A percentile compares a stretch with the other conserved stretches of the same genome.
Evolutionary conservation across 1,284 basidiomycete genomes (phyloP).

Genomic region (Acaromyces ingoldii): DNA sequence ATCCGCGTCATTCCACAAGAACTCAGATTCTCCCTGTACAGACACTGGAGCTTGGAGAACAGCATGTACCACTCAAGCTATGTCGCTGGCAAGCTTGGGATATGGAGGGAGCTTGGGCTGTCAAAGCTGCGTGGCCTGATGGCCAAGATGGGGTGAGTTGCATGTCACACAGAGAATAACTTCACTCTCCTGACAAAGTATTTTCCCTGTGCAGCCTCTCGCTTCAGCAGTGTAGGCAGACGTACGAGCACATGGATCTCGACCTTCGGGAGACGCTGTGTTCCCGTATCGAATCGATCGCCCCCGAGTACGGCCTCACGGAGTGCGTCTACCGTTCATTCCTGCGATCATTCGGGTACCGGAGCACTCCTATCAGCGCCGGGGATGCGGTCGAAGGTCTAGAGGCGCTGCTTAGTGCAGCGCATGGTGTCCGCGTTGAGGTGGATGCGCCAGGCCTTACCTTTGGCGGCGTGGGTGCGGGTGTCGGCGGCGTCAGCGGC

Average conservation of each 20-base stretch:
- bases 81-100: conserved; percentile 86
- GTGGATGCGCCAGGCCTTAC: conserved; percentile 56
- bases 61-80: conserved; percentile 97
- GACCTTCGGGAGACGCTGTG: conserved; percentile 80
- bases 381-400: conserved; percentile 90
- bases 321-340: conserved; percentile 92
- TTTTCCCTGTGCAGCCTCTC: conserved; percentile 69
- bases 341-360: conserved; percentile 82
- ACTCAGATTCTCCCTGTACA: conserved; percentile 77
- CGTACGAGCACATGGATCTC: conserved; percentile 92
- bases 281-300: conserved; percentile 77
- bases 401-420: conserved; percentile 80
- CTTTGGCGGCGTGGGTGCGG: conserved; percentile 18
- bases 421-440: conserved; percentile 80
- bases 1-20: conserved; percentile 39
- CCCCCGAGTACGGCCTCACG: conserved; percentile 92
- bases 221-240: conserved; percentile 84
- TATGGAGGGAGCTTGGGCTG: conserved; percentile 90
- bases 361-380: conserved; percentile 77
- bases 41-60: conserved; percentile 97
- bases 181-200: background rate
- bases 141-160: conserved; percentile 92
- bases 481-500: conserved; percentile 8
- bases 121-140: conserved; percentile 83
- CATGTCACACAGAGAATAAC: background rate